Evolutionary conservation across 306 rosid species (phyloP).

Genomic region (Cucumis melo): DNA sequence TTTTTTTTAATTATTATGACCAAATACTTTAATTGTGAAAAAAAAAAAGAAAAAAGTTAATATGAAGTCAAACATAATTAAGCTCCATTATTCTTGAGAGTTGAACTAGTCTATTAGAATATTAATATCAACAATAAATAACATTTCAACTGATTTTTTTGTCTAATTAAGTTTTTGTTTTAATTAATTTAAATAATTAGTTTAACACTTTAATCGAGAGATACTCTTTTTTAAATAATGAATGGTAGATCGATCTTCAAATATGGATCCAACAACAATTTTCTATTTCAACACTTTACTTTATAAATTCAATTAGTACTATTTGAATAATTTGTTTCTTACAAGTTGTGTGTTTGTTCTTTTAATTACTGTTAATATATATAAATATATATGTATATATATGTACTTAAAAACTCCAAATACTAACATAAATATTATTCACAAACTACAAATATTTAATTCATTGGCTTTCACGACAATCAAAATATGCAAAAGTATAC

Average conservation of each 20-base stretch:
- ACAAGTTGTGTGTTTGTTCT: too few relatives aligned
- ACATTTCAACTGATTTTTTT: background rate
- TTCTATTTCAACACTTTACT: background rate
- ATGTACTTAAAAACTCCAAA: too few relatives aligned
- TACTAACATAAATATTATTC: too few relatives aligned
- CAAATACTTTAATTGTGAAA: background rate
- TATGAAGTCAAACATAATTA: background rate
- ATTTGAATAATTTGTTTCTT: too few relatives aligned
- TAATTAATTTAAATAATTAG: background rate
- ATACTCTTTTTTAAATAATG: background rate
- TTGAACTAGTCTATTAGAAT: background rate
- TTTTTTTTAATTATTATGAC: background rate
- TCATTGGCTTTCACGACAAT: too few relatives aligned
- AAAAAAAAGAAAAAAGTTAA: background rate
- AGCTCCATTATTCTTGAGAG: background rate
- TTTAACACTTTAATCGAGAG: background rate
- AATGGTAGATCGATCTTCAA: background rate
- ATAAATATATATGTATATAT: too few relatives aligned
- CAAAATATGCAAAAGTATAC: too few relatives aligned
- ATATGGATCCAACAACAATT: background rate
- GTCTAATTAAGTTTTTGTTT: background rate
- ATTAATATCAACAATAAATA: background rate
- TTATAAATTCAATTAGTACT: too few relatives aligned
- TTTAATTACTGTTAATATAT: too few relatives aligned
- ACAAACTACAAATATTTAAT: too few relatives aligned